These are phyloP conservation scores for Dictyostelium capitatum DNA, from an alignment of 78 protist genomes.

Conservation along the genomic window DNA sequence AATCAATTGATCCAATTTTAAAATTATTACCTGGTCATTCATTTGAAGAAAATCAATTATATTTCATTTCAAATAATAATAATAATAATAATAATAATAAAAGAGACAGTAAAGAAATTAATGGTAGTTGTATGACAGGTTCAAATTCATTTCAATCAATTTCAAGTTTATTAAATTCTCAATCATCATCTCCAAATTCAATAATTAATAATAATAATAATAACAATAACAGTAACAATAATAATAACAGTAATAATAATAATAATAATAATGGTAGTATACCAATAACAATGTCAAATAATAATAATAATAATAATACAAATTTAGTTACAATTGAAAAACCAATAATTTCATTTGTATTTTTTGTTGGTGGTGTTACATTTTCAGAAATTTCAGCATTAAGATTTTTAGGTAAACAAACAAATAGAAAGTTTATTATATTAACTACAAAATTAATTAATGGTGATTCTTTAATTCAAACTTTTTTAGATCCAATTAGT, in stretches of 20 bases:
- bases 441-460: conserved; percentile 88
- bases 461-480: conserved; percentile 84
- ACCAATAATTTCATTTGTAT: conserved; percentile 80
- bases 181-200: not conserved
- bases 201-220: not conserved
- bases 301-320: not conserved
- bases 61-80: not conserved
- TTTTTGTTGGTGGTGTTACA: conserved; percentile 93
- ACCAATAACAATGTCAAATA: not conserved
- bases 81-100: not conserved
- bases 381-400: conserved; percentile 91
- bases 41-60: conserved; percentile 34
- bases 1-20: conserved; percentile 34
- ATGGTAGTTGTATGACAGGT: not conserved
- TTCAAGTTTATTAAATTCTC: not conserved
- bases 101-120: not conserved
- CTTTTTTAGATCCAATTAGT: conserved; percentile 31
- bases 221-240: not conserved
- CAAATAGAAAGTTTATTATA: conserved; percentile 75
- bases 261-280: not conserved
- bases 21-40: conserved; percentile 54
- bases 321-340: not conserved
- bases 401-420: conserved; percentile 85
- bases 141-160: conserved; percentile 24
- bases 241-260: conserved; percentile 2